Conservation (phyloP, 1,284 basidiomycete genomes). For the Volvariella volvacea region DNA sequence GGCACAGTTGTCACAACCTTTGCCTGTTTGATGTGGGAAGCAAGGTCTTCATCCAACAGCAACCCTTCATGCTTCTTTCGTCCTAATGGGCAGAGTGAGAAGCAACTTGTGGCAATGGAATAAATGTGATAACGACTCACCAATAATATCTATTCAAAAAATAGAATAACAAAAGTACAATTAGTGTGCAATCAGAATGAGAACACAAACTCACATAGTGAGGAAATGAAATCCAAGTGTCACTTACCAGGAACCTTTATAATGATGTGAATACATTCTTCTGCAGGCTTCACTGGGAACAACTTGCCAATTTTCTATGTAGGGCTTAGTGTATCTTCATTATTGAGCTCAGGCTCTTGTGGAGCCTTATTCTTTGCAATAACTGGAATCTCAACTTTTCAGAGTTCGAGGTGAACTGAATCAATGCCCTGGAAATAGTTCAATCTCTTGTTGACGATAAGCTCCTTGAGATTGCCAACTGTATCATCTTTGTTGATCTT, state of each 20-base stretch:
- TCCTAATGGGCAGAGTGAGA: neutral
- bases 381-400: neutral
- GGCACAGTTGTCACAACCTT: slow-evolving; percentile 8
- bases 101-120: too few species aligned
- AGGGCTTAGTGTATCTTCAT: neutral
- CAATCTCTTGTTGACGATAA: neutral
- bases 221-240: too few species aligned
- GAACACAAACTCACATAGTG: too few species aligned
- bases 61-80: neutral
- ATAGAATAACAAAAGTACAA: too few species aligned
- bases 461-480: neutral
- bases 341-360: neutral
- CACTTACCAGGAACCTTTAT: neutral
- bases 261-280: neutral
- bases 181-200: too few species aligned
- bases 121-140: too few species aligned
- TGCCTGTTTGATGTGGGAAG: slow-evolving; percentile 7
- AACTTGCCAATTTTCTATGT: neutral
- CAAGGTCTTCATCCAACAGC: neutral
- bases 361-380: neutral
- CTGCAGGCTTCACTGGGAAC: neutral
- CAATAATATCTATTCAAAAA: too few species aligned
- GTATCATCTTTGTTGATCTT: too few species aligned
- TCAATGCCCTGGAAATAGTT: neutral
- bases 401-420: neutral